Evolutionary conservation across 805 yeast genomes (phyloP).

Genomic region (Kuraishia capsulata): DNA sequence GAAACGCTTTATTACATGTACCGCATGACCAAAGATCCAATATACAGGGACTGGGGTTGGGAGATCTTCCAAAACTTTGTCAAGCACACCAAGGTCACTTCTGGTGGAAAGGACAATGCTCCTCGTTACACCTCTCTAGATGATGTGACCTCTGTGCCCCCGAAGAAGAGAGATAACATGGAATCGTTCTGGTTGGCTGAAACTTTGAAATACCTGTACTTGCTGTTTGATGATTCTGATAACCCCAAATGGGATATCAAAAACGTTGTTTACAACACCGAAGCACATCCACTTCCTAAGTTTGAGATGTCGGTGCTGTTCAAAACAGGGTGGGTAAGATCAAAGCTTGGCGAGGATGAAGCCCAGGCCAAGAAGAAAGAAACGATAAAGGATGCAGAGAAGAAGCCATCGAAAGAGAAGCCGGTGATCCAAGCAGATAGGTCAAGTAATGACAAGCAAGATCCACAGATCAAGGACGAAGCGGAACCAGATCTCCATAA

Average conservation of each 20-base stretch:
- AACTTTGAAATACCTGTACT: slow-evolving; percentile 77
- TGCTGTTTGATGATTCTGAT: slow-evolving; percentile 62
- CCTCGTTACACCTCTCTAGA: slow-evolving; percentile 49
- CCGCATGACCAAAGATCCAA: slow-evolving; percentile 70
- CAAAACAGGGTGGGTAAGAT: slow-evolving; percentile 54
- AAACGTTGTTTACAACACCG: slow-evolving; percentile 77
- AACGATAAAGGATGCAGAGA: slow-evolving; percentile 2
- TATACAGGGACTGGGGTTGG: slow-evolving; percentile 85
- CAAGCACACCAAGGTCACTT: slow-evolving; percentile 43
- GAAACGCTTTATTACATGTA: slow-evolving; percentile 78
- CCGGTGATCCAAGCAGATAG: slow-evolving; percentile 1
- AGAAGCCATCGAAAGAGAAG: background rate
- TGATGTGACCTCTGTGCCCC: slow-evolving; percentile 53
- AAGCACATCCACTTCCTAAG: slow-evolving; percentile 88
- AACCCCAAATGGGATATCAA: slow-evolving; percentile 54
- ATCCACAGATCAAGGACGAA: background rate
- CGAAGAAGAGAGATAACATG: slow-evolving; percentile 57
- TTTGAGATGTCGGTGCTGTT: slow-evolving; percentile 43
- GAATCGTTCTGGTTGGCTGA: slow-evolving; percentile 95
- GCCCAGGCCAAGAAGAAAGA: slow-evolving; percentile 21
- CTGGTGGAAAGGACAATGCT: slow-evolving; percentile 36
- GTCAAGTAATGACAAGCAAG: slow-evolving; percentile 1
- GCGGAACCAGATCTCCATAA: background rate
- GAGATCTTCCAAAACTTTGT: slow-evolving; percentile 69
- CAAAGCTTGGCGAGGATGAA: slow-evolving; percentile 2